Percentiles rank a stretch among this genome's conserved stretches.
Evolutionary conservation across 2,329 filamentous ascomycete genomes (phyloP).

Genomic region (Fusarium citri): DNA sequence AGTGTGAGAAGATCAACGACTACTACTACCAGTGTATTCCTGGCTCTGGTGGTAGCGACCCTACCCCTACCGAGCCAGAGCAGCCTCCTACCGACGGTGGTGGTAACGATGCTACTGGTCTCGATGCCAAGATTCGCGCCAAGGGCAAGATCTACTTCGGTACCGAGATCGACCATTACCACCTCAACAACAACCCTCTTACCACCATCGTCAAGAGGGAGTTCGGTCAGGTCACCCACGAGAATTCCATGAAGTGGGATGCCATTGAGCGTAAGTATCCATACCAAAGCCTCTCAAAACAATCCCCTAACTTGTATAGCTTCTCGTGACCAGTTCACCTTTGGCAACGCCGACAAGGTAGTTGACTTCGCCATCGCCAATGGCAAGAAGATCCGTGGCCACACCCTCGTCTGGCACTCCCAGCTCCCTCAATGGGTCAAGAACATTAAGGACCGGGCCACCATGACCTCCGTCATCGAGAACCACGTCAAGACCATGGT

Average conservation of each 20-base stretch:
- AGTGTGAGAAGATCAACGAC: conserved; percentile 23
- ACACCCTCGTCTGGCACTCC: conserved; percentile 75
- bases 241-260: conserved; percentile 80
- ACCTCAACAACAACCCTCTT: conserved; percentile 58
- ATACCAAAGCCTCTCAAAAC: no score
- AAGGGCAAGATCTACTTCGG: conserved; percentile 74
- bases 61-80: neutral
- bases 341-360: conserved; percentile 68
- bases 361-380: conserved; percentile 69
- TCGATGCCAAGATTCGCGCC: conserved; percentile 57
- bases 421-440: conserved; percentile 71
- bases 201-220: conserved; percentile 66
- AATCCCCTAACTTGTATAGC: conserved; percentile 46
- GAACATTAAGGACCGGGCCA: conserved; percentile 62
- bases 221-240: conserved; percentile 73
- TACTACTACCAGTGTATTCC: conserved; percentile 24
- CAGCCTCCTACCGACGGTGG: neutral
- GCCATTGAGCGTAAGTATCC: conserved; percentile 42
- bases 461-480: conserved; percentile 66
- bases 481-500: conserved; percentile 70
- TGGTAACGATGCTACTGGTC: conserved; percentile 1
- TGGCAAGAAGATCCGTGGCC: conserved; percentile 70
- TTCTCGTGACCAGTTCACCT: conserved; percentile 64
- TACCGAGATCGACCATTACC: conserved; percentile 65
- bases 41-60: neutral